Evolutionary conservation across 305 asterid species (phyloP).

Genomic region (Solanum hybrid): DNA sequence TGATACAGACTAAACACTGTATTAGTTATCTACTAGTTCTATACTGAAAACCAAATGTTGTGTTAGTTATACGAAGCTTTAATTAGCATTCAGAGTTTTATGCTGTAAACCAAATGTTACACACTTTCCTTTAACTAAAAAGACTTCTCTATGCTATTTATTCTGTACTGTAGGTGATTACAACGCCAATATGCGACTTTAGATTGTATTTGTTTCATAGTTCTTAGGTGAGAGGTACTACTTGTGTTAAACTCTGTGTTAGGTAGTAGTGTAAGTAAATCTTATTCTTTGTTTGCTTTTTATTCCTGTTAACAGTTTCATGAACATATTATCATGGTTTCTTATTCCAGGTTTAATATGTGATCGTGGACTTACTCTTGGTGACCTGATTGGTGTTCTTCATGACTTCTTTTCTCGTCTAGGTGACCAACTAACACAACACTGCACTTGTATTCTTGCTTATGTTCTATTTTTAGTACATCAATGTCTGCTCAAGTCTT

Average conservation of each 20-base stretch:
- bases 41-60: background rate
- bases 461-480: background rate
- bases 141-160: background rate
- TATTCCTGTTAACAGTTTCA: background rate
- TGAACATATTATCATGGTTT: background rate
- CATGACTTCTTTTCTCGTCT: constrained; percentile 80
- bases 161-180: background rate
- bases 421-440: constrained; percentile 42
- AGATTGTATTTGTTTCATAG: background rate
- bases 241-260: background rate
- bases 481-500: background rate
- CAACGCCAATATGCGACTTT: background rate
- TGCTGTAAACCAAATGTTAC: background rate
- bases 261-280: background rate
- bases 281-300: background rate
- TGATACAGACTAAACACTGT: background rate
- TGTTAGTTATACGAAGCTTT: background rate
- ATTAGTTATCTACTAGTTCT: background rate
- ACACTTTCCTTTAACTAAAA: background rate
- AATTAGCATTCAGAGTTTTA: background rate
- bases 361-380: constrained; percentile 88
- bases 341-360: constrained; percentile 60
- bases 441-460: background rate
- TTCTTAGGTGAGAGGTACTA: background rate
- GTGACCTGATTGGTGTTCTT: constrained; percentile 89